Evolutionary conservation across 2,329 filamentous ascomycete genomes (phyloP), one percentile per base, ranked within the genome.

Genomic region (Penicillium sp.): DNA sequence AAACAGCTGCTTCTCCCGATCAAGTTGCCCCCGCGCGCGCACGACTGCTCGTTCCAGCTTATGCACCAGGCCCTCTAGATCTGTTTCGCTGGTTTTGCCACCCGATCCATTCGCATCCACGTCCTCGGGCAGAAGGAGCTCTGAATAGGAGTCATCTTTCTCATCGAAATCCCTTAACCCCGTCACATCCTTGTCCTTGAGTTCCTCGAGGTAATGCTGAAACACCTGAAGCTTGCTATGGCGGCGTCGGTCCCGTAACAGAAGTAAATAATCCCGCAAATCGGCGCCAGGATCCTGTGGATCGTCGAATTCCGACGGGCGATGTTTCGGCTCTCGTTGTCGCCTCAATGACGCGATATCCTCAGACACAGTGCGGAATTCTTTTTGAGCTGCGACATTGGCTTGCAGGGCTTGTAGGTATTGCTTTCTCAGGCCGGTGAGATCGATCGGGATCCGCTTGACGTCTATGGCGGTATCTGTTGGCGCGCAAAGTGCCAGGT

Each of bases 371-470:
- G 56, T 55, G 16, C 57, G 45, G 30, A 68, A 62, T 17, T 63
- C 60, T 35, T 62, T 56, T 37, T 62, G 63, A 9, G 68, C 69
- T 10, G 61, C 55, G 10, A 62, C 42, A 44, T 67, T 65, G 9
- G 63, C 65, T 31, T 67, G 62, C 2, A 74, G 48, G 3, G 69
- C 70, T 26, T 67, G 58, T 11, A 74, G 43, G 41, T 73, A 75
- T 42, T 65, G 55, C 32, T 60, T 63, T 34, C 70, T 62, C 33
- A 64, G 50, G 3, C 64, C 67, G 23, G 65, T 63, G 10, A 72
- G 39, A 20, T 71, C 67, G 23, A 60, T 30, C 13, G 64, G 59
- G 20, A 62, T 53, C 11, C 50, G 56, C 41, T 61, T 62, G 32
- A 67, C 61, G 16, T 54, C 52, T 15, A 48, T 38, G 9, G 59